phyloP scores from a whole-genome alignment of 2,329 filamentous ascomycete genomes.

The Aspergillus arachidicola region DNA sequence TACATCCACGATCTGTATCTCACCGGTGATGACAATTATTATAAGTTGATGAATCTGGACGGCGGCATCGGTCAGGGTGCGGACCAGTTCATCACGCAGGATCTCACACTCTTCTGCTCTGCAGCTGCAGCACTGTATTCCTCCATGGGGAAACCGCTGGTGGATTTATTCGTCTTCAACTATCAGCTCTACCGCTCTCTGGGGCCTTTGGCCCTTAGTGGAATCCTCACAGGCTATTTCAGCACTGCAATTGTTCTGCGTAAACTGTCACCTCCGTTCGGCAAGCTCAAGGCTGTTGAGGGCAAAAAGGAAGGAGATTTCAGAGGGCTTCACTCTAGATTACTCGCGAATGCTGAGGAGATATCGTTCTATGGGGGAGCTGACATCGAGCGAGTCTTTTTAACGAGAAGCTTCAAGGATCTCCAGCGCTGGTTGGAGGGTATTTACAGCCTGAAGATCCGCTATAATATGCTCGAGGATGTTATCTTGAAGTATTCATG shows the following conservation, averaged over 20 bases:
- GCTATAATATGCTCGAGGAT: constrained; percentile 98
- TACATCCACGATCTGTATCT: constrained; percentile 98
- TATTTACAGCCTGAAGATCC: constrained; percentile 96
- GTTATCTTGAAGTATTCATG: constrained; percentile 98
- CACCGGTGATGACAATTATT: constrained; percentile 93
- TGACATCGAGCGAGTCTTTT: constrained; percentile 89
- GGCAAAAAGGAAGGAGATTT: constrained; percentile 95
- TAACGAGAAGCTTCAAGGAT: constrained; percentile 89
- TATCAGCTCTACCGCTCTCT: constrained; percentile 93
- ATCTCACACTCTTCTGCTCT: constrained; percentile 92
- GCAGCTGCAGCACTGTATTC: constrained; percentile 92
- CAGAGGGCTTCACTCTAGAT: constrained; percentile 80
- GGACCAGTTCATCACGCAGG: constrained; percentile 97
- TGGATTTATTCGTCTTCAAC: constrained; percentile 97
- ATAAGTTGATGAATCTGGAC: constrained; percentile 90
- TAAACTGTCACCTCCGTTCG: constrained; percentile 89
- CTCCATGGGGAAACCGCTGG: constrained; percentile 92
- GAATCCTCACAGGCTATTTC: constrained; percentile 90
- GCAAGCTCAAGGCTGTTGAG: constrained; percentile 94
- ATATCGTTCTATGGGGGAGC: constrained; percentile 97
- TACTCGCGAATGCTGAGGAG: constrained; percentile 97
- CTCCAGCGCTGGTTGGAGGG: constrained; percentile 97
- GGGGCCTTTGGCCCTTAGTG: constrained; percentile 82
- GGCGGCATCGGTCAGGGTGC: constrained; percentile 89
- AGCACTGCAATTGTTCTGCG: constrained; percentile 88